A percentile compares a stretch with the other conserved stretches of the same genome.
phyloP scores from a whole-genome alignment of 2,329 filamentous ascomycete species.

The Colletotrichum cereale region DNA sequence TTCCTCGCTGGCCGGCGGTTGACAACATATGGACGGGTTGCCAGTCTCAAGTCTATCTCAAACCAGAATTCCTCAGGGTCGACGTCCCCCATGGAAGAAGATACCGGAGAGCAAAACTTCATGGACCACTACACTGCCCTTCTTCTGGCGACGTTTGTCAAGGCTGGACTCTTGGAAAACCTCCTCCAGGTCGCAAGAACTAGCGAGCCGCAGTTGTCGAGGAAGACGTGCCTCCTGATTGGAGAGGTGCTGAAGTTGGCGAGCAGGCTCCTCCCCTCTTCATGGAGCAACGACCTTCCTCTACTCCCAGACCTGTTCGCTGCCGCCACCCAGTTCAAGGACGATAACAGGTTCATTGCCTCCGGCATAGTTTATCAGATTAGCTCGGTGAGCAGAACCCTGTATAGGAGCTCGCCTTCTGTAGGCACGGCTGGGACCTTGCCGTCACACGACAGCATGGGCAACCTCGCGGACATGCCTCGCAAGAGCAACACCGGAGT shows the following conservation, averaged over 20 bases:
- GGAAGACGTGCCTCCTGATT: conserved; percentile 91
- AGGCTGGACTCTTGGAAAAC: conserved; percentile 77
- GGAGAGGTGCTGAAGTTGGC: conserved; percentile 93
- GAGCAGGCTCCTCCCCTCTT: conserved; percentile 83
- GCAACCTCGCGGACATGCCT: conserved; percentile 68
- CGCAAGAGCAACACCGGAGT: conserved; percentile 63
- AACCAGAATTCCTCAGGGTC: conserved; percentile 48
- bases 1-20: conserved; percentile 92
- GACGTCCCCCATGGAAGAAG: conserved; percentile 70
- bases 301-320: conserved; percentile 88
- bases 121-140: conserved; percentile 95
- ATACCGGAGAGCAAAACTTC: conserved; percentile 82
- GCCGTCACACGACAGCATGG: conserved; percentile 59
- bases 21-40: conserved; percentile 96
- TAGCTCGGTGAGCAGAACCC: conserved; percentile 93
- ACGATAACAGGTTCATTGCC: conserved; percentile 81
- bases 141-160: conserved; percentile 86
- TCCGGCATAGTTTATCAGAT: conserved; percentile 97
- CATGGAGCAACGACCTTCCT: conserved; percentile 87
- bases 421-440: conserved; percentile 51
- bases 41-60: conserved; percentile 78
- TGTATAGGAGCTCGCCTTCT: conserved; percentile 79
- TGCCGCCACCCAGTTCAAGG: conserved; percentile 78
- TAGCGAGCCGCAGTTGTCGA: conserved; percentile 76
- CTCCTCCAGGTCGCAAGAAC: conserved; percentile 76